These are phyloP conservation scores for Aspergillus sclerotiicarbonarius DNA, from an alignment of 495 filamentous ascomycete genomes.

Conservation along the genomic window DNA sequence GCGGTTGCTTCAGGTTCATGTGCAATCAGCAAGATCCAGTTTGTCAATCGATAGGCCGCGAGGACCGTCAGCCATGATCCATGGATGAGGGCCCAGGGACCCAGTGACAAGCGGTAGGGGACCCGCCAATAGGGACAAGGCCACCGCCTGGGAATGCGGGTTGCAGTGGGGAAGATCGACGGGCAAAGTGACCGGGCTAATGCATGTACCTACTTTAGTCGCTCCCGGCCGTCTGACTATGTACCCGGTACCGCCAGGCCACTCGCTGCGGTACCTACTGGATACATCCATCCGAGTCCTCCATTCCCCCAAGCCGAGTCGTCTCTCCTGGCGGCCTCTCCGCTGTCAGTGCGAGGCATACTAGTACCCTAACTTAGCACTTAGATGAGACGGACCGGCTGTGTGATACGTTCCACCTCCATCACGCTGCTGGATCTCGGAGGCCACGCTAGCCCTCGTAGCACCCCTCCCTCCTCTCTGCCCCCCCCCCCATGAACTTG, in stretches of 20 bases:
- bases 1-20: not conserved
- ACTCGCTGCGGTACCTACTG: no score
- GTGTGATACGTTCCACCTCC: slow-evolving; percentile 1
- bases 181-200: not conserved
- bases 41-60: not conserved
- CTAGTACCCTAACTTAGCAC: not conserved
- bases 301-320: no score
- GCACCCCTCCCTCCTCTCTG: no score
- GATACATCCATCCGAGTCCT: no score
- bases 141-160: slow-evolving; percentile 16
- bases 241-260: no score
- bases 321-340: not conserved
- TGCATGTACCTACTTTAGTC: no score
- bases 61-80: not conserved
- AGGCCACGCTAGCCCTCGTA: slow-evolving; percentile 3
- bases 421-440: not conserved
- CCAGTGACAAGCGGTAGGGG: slow-evolving; percentile 1
- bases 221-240: no score
- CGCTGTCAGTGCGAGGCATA: not conserved
- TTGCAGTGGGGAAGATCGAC: slow-evolving; percentile 3
- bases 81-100: not conserved
- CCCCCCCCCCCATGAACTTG: not conserved
- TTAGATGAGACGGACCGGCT: not conserved
- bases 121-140: slow-evolving; percentile 18
- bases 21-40: not conserved